Percentiles rank a stretch among this genome's conserved stretches.
Conservation (phyloP, 306 rosid species). For the Pyrus pyrifolia region DNA sequence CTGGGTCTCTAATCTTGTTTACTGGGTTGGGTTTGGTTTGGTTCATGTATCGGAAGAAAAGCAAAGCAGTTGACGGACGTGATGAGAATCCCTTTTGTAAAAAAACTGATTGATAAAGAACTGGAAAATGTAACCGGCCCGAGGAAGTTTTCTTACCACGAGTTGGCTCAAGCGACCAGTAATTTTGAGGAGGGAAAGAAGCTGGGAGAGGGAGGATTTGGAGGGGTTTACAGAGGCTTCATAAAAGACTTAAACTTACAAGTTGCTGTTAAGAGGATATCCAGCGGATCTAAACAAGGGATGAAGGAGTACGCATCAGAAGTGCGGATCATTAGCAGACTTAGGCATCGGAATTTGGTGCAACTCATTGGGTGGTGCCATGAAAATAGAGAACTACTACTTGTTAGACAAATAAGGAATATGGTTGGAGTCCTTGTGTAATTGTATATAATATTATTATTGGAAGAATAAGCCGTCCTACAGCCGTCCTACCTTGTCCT, state of each 20-base stretch:
- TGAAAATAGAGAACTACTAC: neutral
- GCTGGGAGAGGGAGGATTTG: neutral
- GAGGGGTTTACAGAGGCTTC: conserved; percentile 12
- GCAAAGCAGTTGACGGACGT: neutral
- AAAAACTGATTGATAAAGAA: neutral
- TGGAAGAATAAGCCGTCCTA: too few species aligned
- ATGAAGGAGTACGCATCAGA: conserved; percentile 26
- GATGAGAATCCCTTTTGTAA: neutral
- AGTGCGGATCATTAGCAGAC: conserved; percentile 21
- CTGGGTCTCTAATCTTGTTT: neutral
- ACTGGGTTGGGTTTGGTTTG: neutral
- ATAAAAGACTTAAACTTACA: conserved; percentile 10
- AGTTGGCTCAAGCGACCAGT: too few species aligned
- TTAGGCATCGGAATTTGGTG: conserved; percentile 9
- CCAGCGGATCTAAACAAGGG: conserved; percentile 15
- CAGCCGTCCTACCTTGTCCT: too few species aligned
- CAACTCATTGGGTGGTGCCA: neutral
- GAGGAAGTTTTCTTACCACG: neutral
- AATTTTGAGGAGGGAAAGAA: too few species aligned
- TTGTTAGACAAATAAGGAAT: neutral
- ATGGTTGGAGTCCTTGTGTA: too few species aligned
- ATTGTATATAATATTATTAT: too few species aligned
- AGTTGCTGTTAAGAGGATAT: conserved; percentile 28
- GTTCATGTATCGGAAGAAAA: conserved; percentile 7
- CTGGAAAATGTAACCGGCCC: neutral